These are phyloP conservation scores for Colletotrichum cordylinicola DNA, from an alignment of 2,329 filamentous ascomycete genomes.

Conservation along the genomic window DNA sequence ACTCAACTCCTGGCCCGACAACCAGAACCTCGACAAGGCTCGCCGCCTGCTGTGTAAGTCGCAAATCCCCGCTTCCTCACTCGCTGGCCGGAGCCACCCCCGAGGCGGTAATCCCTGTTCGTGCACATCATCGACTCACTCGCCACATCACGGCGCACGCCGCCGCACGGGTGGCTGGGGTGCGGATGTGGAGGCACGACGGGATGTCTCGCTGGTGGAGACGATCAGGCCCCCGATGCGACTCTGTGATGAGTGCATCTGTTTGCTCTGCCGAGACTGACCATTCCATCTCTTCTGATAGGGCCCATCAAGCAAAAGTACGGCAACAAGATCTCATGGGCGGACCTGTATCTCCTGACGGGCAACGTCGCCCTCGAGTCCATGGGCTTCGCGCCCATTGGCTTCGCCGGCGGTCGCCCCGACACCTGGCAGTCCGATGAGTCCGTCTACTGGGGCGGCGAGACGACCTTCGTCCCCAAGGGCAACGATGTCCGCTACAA, in stretches of 20 bases:
- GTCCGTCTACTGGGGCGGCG: slow-evolving; percentile 78
- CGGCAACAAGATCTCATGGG: slow-evolving; percentile 83
- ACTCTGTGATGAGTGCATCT: neutral
- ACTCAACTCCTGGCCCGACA: slow-evolving; percentile 84
- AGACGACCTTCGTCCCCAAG: slow-evolving; percentile 68
- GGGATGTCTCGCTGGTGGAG: neutral
- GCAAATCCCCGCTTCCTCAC: neutral
- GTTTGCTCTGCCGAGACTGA: neutral
- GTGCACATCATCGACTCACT: neutral
- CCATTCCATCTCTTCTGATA: neutral
- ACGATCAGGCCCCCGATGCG: neutral
- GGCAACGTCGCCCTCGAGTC: slow-evolving; percentile 80
- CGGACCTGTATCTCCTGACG: slow-evolving; percentile 73
- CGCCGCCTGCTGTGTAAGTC: slow-evolving; percentile 65
- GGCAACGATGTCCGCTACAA: slow-evolving; percentile 76
- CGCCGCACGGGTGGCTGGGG: neutral
- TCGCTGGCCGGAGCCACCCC: neutral
- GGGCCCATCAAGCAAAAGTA: slow-evolving; percentile 83
- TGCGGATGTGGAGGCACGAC: neutral
- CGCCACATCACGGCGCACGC: neutral
- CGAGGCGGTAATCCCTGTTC: neutral
- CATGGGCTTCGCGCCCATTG: slow-evolving; percentile 77
- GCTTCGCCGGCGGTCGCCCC: slow-evolving; percentile 74
- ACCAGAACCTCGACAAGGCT: slow-evolving; percentile 80
- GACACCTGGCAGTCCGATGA: slow-evolving; percentile 81